Base-by-base conservation (phyloP, 257 asterid genomes). In the Capsicum chinense region DNA sequence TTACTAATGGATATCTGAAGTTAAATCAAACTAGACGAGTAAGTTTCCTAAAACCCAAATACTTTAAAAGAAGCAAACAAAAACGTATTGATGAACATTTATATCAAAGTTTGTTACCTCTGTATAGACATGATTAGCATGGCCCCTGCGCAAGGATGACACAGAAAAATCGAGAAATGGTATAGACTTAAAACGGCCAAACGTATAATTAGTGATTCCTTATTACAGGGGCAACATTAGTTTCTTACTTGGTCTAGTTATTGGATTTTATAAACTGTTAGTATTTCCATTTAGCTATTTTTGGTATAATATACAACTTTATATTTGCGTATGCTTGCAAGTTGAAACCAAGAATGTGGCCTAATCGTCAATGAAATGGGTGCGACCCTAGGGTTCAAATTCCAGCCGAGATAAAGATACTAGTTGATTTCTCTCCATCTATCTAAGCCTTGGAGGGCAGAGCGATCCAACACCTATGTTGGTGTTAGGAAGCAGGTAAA, bases 71-170 rank as follows among this genome's bases (percentile, higher is more conserved):
- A 68, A 68, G 50, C 7, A 39, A 68, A 39, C 78, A 14, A 68
- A 68, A 37, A 15, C 3, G 13, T 39, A 14, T 39, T 42, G 78
- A 68, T 68, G 47, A 68, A 68, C 78, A 15, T 37, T 39, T 68
- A 37, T 39, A 39, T 68, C 21, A 68, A 15, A 39, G 26, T 37
- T 14, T 15, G 54, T 39, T 68, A 68, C 17, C 54, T 37, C 76
- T 14, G 13, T 39, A 39, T 3, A 39, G 44, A 39, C 44, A 3
- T 3, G 5, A 70, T 68, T 37, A 86, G 90, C 87, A 89, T 89
- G 88, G 87, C 85, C 89, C 89, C 87, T 89, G 90, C 83, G 84
- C 88, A 86, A 89, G 88, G 89, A 89, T 89, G 88, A 89, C 87
- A 87, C 85, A 85, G 87, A 87, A 87, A 89, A 89, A 84, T 84